Percentiles rank a stretch among this genome's conserved stretches.
Evolutionary conservation across 352 stramenopile genomes (phyloP).

Genomic region (Ophiocytium majus): DNA sequence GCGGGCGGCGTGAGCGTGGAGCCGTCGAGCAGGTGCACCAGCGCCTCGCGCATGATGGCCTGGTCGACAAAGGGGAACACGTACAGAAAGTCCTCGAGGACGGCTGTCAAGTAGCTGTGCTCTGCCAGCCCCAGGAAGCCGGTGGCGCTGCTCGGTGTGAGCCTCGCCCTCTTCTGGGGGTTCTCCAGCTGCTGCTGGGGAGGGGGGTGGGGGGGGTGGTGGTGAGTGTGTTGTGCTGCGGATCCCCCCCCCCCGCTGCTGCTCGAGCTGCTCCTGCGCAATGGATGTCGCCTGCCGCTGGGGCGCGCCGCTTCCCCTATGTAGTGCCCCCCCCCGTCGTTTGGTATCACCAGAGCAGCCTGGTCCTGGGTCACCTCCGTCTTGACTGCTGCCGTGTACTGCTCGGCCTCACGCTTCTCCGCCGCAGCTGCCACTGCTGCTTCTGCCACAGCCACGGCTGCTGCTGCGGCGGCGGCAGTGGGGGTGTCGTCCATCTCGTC

Average conservation of each 20-base stretch:
- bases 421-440: too few species aligned
- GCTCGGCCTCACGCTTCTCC: too few species aligned
- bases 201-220: too few species aligned
- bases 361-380: background rate
- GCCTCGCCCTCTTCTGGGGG: background rate
- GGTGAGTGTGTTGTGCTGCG: too few species aligned
- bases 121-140: slow-evolving; percentile 13
- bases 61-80: slow-evolving; percentile 17
- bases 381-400: too few species aligned
- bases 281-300: too few species aligned
- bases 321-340: background rate
- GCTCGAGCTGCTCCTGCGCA: too few species aligned
- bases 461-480: too few species aligned
- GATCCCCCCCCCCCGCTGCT: too few species aligned
- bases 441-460: too few species aligned
- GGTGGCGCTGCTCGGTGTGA: background rate
- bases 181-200: background rate
- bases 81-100: slow-evolving; percentile 20
- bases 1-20: background rate
- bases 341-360: background rate
- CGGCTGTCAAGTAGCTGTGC: slow-evolving; percentile 15
- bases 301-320: too few species aligned
- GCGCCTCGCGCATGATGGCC: background rate
- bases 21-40: slow-evolving; percentile 6
- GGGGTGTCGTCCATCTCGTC: too few species aligned